Conservation (phyloP, 2,329 filamentous ascomycete species). For the Pezicula neosporulosa region DNA sequence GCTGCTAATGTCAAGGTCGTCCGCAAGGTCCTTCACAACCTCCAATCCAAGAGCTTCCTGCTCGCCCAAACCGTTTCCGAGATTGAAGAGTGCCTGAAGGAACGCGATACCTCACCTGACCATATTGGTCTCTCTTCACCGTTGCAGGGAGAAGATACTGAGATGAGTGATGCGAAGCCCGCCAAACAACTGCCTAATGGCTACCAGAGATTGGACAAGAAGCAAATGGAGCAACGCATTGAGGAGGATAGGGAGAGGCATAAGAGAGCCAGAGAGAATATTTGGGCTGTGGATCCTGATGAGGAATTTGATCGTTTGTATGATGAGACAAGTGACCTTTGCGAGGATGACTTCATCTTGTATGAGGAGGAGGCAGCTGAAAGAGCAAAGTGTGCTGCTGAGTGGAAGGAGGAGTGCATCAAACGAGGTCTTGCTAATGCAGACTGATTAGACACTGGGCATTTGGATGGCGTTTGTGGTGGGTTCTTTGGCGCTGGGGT, state of each 20-base stretch:
- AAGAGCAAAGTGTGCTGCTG: slow-evolving; percentile 15
- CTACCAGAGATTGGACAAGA: slow-evolving; percentile 62
- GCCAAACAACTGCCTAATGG: slow-evolving; percentile 4
- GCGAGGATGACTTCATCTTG: slow-evolving; percentile 79
- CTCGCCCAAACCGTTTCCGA: slow-evolving; percentile 71
- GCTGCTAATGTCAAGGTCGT: slow-evolving; percentile 94
- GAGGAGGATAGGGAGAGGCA: slow-evolving; percentile 96
- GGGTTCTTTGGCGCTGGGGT: background rate
- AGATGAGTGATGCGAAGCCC: slow-evolving; percentile 19
- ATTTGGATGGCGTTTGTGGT: background rate
- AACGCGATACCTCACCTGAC: slow-evolving; percentile 43
- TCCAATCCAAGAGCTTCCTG: slow-evolving; percentile 70
- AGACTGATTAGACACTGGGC: background rate
- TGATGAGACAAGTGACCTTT: slow-evolving; percentile 83
- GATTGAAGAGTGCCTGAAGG: slow-evolving; percentile 79
- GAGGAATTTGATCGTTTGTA: slow-evolving; percentile 75
- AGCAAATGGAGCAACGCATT: slow-evolving; percentile 91
- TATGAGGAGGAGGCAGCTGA: slow-evolving; percentile 66
- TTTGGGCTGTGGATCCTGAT: slow-evolving; percentile 73
- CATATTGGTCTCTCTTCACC: slow-evolving; percentile 17
- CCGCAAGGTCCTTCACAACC: slow-evolving; percentile 68
- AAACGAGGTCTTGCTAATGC: background rate
- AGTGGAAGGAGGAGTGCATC: slow-evolving; percentile 23
- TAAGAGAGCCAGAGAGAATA: slow-evolving; percentile 85
- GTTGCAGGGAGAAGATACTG: slow-evolving; percentile 16